Base-by-base conservation (phyloP, 202 grass and related monocot genomes). In the Zizania palustris region DNA sequence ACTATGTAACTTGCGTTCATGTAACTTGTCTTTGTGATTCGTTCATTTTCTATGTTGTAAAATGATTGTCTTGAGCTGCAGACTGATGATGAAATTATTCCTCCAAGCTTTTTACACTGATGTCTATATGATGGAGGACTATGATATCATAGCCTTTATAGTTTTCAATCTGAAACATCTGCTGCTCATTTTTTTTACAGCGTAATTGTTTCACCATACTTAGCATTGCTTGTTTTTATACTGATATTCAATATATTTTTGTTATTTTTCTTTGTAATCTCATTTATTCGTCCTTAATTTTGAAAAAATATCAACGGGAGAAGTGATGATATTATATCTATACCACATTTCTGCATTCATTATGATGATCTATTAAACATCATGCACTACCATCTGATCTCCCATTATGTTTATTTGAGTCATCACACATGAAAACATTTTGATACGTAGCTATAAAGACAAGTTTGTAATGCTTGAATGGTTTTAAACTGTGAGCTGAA, bases 381-480 rank as follows among this genome's bases (percentile, higher is more conserved):
- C 73, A 86, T 86, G 87, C 78, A 89, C 74, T 78, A 86, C 83
- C 83, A 89, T 89, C 83, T 89, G 87, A 89, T 85, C 87, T 85
- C 82, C 55, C 10, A 5, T 12, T 12, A 28, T 28, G 28, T 28
- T 28, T 28, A 28, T 28, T 28, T 28, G 28, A 28, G 28, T 28
- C 28, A 28, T 28, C 28, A 38, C 50, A 54, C 6, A 19, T 19
- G 3, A 54, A 8, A 54, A 16, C 14, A 5, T 18, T 50, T 7
- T 53, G 15, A n/a, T 49, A 49, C 46, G 15, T 5, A 13, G 13
- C 45, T 49, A 28, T n/a, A 54, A 18, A 54, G 3, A 3, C 44
- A 37, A 21, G 7, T 12, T 41, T 58, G 3, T 4, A 37, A 22
- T 18, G 7, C 14, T 11, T 9, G 12, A 19, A 7, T 39, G 14